A percentile compares a stretch with the other conserved stretches of the same genome.
Conservation (phyloP, 2,329 filamentous ascomycete species). For the Gyromitra esculenta region DNA sequence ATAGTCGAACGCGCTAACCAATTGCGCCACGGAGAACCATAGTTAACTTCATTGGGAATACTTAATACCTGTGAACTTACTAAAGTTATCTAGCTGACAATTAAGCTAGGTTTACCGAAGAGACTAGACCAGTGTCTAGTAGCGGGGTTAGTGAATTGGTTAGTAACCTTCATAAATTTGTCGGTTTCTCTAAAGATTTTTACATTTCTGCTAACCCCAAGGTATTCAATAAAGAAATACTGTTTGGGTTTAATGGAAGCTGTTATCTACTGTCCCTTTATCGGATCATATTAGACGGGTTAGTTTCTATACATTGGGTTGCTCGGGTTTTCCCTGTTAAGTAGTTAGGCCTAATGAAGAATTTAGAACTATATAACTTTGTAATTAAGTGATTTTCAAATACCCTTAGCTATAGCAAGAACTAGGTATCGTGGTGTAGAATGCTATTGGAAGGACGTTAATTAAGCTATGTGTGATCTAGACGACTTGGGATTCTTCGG, state of each 20-base stretch:
- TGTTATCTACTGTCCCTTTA: not conserved
- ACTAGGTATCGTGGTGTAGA: not conserved
- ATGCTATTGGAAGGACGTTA: not conserved
- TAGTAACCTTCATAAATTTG: not conserved
- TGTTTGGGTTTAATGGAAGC: not conserved
- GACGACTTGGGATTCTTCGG: not conserved
- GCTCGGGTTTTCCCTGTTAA: not conserved
- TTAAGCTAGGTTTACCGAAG: too few species aligned
- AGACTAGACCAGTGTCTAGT: too few species aligned
- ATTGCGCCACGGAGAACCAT: slow-evolving; percentile 48
- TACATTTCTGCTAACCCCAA: not conserved
- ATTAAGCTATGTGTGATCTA: not conserved
- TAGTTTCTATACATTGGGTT: not conserved
- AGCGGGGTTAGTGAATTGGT: too few species aligned
- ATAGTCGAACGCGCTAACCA: slow-evolving; percentile 50
- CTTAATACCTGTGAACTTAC: not conserved
- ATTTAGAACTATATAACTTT: not conserved
- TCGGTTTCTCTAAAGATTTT: not conserved
- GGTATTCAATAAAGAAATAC: not conserved
- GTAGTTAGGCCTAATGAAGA: not conserved
- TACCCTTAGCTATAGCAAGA: not conserved
- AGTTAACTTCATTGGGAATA: not conserved
- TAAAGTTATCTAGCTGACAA: too few species aligned
- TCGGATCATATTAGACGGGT: too few species aligned
- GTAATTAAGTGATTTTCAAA: not conserved